Conservation (phyloP, 176 grass and related monocot species). For the Pontederia crassipes region DNA sequence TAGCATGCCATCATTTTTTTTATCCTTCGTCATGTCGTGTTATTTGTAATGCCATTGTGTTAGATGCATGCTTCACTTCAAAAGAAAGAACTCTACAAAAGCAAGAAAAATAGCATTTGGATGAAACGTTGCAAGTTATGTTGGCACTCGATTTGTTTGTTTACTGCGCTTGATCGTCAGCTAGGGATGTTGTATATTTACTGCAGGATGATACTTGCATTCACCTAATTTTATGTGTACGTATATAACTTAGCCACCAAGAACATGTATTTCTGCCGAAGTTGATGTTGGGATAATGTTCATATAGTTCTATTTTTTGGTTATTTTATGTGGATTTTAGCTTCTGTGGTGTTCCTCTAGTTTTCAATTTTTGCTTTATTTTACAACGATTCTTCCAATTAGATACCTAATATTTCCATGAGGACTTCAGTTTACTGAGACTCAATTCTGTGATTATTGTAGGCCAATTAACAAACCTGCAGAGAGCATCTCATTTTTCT, state of each 20-base stretch:
- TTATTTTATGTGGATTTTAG: too few relatives aligned
- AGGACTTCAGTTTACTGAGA: neutral
- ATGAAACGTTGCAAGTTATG: neutral
- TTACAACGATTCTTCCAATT: neutral
- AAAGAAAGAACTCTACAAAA: neutral
- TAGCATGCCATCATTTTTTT: neutral
- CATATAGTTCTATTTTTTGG: too few relatives aligned
- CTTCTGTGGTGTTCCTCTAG: neutral
- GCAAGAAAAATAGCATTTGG: neutral
- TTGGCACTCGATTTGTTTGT: neutral
- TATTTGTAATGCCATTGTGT: neutral
- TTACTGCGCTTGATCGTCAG: neutral
- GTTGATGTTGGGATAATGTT: too few relatives aligned
- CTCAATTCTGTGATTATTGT: neutral
- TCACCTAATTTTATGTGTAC: neutral
- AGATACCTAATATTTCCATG: neutral
- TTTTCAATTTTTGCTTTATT: neutral
- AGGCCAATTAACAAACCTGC: constrained; percentile 36
- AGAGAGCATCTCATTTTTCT: constrained; percentile 24
- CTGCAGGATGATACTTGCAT: neutral
- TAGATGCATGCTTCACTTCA: neutral
- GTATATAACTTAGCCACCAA: too few relatives aligned
- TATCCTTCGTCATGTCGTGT: neutral
- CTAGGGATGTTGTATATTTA: too few relatives aligned
- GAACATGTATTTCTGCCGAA: too few relatives aligned